A percentile compares a stretch with the other conserved stretches of the same genome.
These are phyloP conservation scores for Nepenthes alata DNA, from an alignment of 179 eudicot species.

Conservation along the genomic window DNA sequence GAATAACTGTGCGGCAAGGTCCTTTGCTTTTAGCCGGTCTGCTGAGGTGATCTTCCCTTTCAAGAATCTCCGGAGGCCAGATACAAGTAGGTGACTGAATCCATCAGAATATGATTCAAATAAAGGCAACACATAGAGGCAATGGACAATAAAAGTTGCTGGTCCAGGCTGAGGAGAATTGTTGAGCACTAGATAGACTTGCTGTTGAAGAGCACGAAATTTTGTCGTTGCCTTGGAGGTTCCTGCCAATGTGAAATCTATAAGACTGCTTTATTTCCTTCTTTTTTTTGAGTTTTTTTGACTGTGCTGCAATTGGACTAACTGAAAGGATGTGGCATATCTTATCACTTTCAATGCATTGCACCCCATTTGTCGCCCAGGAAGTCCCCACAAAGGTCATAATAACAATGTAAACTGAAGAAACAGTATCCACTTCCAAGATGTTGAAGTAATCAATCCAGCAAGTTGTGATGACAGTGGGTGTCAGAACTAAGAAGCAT, in stretches of 20 bases:
- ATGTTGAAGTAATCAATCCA: neutral
- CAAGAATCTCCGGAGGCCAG: constrained; percentile 53
- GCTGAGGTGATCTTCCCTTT: constrained; percentile 26
- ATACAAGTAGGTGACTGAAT: constrained; percentile 67
- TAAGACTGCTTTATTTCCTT: neutral
- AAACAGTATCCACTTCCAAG: neutral
- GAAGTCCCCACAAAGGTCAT: neutral
- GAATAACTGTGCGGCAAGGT: constrained; percentile 57
- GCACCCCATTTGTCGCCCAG: neutral
- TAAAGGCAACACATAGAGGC: constrained; percentile 68
- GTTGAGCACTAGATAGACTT: constrained; percentile 48
- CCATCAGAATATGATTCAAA: constrained; percentile 72
- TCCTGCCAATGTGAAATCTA: constrained; percentile 36
- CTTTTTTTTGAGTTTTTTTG: no score
- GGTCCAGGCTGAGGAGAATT: constrained; percentile 73
- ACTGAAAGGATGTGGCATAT: neutral
- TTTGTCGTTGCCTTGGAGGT: constrained; percentile 69
- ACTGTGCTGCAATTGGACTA: neutral
- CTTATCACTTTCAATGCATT: neutral
- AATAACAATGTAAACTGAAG: neutral
- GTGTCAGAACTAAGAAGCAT: no score
- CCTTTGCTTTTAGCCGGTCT: constrained; percentile 47
- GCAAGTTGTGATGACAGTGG: no score
- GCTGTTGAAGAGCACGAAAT: constrained; percentile 75
- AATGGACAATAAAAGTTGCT: constrained; percentile 55